Base-by-base conservation (phyloP, 345 rosid species). In the Ceriops tagal region DNA sequence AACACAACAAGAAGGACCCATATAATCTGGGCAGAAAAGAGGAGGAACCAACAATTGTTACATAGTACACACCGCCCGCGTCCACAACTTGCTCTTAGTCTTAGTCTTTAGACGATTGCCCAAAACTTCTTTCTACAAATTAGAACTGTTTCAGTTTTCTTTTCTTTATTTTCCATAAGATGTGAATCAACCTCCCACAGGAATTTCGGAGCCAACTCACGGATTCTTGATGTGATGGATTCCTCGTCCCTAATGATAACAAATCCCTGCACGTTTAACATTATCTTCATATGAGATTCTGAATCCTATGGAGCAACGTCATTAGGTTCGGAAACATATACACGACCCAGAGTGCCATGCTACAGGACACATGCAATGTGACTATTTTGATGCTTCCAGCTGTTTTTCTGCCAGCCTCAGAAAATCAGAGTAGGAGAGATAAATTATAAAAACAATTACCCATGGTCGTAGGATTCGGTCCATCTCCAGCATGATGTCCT, bases 401-500 rank as follows among this genome's bases (percentile, higher is more conserved):
- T 9, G 59, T 27, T 55, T 20, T 72, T 59, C 63, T 8, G 26
- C 18, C 18, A 43, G 19, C 19, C 5, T 43, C 43, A 19, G 26
- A 8, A 31, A 37, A 30, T 34, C 26, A 4, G 5, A 57, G 37
- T 19, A 58, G 22, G 34, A 55, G 61, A 51, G 18, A 64, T 47
- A n/a, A 69, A 35, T 49, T 65, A 21, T 4, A 1, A 49, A 57
- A 52, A 68, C 32, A 65, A 10, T 35, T 85, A 92, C 98, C 96
- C 85, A 88, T 64, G 98, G 96, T 26, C 96, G 88, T 74, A 84
- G 47, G 28, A 95, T 75, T 37, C 89, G 92, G 78, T 95, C 99
- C 88, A 95, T 90, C 88, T 95, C 99, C 79, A 95, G 84, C 86
- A 95, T 75, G 55, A 90, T 77, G 74, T 88, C 96, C 82, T 95